phyloP scores from a whole-genome alignment of 2,329 filamentous ascomycete species.

The Madurella mycetomatis region DNA sequence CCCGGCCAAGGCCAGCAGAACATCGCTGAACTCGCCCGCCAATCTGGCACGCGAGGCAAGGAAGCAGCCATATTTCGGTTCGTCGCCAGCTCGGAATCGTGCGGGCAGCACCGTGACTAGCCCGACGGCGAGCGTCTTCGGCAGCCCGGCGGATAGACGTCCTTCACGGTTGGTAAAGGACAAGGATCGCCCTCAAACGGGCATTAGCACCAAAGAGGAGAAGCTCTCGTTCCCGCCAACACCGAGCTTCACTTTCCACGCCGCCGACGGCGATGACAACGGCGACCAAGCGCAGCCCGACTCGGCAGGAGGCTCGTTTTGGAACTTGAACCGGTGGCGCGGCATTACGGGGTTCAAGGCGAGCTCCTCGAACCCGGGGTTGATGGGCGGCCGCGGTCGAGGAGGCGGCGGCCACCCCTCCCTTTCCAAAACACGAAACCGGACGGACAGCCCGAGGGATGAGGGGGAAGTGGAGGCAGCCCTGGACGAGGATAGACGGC shows the following conservation, averaged over 20 bases:
- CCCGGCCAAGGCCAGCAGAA: conserved; percentile 42
- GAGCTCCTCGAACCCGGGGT: conserved; percentile 23
- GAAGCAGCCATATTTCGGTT: conserved; percentile 39
- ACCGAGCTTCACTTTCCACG: conserved; percentile 51
- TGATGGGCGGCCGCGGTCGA: neutral
- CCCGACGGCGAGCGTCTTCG: conserved; percentile 36
- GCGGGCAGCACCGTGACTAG: conserved; percentile 29
- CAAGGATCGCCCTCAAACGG: conserved; percentile 18
- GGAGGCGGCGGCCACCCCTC: conserved; percentile 22
- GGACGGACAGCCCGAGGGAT: neutral
- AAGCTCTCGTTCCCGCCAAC: conserved; percentile 42
- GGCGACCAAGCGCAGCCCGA: conserved; percentile 31
- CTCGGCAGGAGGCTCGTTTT: conserved; percentile 43
- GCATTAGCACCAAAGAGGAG: conserved; percentile 16
- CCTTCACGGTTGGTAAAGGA: conserved; percentile 22
- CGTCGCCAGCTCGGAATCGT: conserved; percentile 22
- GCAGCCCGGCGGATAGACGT: conserved; percentile 10
- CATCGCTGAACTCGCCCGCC: conserved; percentile 34
- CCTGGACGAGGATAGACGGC: neutral
- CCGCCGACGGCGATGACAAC: conserved; percentile 38
- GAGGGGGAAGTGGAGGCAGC: conserved; percentile 2
- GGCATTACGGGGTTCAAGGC: conserved; percentile 35
- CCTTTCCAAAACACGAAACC: conserved; percentile 20
- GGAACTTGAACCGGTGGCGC: conserved; percentile 54
- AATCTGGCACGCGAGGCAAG: conserved; percentile 45